Evolutionary conservation across 495 filamentous ascomycete genomes (phyloP), one percentile per base, ranked within the genome.

Genomic region (Cercophora samala): DNA sequence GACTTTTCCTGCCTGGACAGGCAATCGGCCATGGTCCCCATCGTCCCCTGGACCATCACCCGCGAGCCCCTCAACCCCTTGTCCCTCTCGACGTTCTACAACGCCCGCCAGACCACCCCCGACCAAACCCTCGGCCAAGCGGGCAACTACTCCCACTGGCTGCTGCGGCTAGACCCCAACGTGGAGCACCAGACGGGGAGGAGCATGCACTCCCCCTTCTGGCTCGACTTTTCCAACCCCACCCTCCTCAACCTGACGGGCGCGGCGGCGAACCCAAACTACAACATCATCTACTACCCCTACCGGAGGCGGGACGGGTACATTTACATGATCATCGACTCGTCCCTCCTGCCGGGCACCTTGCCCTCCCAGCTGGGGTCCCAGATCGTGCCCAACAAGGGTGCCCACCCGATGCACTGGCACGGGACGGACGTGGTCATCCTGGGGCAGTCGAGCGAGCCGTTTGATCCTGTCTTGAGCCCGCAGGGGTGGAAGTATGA

Each of bases 361-460:
- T 4, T 3, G 11, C n/a, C 25, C n/a, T 18, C 19, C n/a, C 17
- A 46, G 5, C 5, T 62, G 15, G n/a, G 26, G 13, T 17, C 15
- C 4, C 32, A 11, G 18, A 32, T 37, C 18, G 37, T 71, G 55
- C 69, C 66, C 66, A 70, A 84, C 1, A 73, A 85, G 15, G 63
- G 78, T 62, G 79, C 76, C 26, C 86, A 82, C 60, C 84, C 82
- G 9, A 81, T 87, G 32, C 83, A 88, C 66, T 74, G 89, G 18
- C 84, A 87, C 72, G 86, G 86, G 1, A 81, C 88, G 70, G 80
- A 88, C 65, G 89, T 90, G 73, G 76, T 73, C 56, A 76, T 88
- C 13, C 73, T 90, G 4, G 79, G 78, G n/a, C 80, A 87, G 66
- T 78, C 76, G 52, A 23, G 58, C 11, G 72, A 67, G 21, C 73